These are phyloP conservation scores for Polytrichum formosum DNA, from an alignment of 225 moss, liverwort and hornwort species.

Conservation along the genomic window DNA sequence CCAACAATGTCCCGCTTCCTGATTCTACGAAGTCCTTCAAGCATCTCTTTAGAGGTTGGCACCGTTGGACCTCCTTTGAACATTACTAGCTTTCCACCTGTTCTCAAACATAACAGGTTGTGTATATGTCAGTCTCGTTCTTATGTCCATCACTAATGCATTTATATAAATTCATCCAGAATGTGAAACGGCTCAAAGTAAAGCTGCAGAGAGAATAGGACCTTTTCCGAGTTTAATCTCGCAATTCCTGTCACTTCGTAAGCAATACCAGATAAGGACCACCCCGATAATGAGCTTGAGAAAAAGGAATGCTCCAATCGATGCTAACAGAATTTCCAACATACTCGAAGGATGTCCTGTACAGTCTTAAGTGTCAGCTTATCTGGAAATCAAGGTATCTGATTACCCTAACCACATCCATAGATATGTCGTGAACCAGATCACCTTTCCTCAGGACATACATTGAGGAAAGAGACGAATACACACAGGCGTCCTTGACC, in stretches of 20 bases:
- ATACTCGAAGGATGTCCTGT: constrained; percentile 42
- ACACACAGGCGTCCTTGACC: neutral
- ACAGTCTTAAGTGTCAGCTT: neutral
- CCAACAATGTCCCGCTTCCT: constrained; percentile 44
- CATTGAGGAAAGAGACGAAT: neutral
- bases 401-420: neutral
- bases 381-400: neutral
- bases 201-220: constrained; percentile 7
- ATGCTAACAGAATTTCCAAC: constrained; percentile 33
- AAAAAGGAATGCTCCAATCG: constrained; percentile 32
- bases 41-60: constrained; percentile 39
- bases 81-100: constrained; percentile 57
- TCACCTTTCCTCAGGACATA: neutral
- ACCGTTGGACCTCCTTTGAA: constrained; percentile 36
- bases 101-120: constrained; percentile 9
- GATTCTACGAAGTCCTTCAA: constrained; percentile 38
- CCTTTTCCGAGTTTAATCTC: constrained; percentile 55
- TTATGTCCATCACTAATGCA: no score
- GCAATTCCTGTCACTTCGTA: constrained; percentile 26
- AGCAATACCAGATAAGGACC: constrained; percentile 37
- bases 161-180: neutral
- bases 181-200: neutral
- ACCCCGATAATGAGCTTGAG: constrained; percentile 33
- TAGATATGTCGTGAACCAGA: neutral
- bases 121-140: no score